These are phyloP conservation scores for Colletotrichum scovillei DNA, from an alignment of 2,329 filamentous ascomycete species.

Conservation along the genomic window DNA sequence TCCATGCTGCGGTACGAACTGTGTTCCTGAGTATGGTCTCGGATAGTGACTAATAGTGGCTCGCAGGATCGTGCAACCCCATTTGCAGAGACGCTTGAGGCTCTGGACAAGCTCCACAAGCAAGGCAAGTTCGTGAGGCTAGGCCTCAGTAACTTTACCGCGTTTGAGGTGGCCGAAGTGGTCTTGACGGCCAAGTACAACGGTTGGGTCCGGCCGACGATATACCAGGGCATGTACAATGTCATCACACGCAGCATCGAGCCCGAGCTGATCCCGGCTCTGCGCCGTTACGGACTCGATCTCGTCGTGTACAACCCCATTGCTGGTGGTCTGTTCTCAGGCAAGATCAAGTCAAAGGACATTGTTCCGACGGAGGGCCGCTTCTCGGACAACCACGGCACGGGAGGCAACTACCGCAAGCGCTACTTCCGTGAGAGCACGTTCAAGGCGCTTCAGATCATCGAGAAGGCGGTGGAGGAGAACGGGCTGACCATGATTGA, in stretches of 20 bases:
- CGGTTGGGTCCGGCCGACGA: constrained; percentile 83
- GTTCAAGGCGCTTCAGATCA: constrained; percentile 72
- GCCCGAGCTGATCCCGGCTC: constrained; percentile 78
- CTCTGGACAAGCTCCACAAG: constrained; percentile 84
- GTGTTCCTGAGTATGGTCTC: neutral
- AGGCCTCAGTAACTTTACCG: constrained; percentile 86
- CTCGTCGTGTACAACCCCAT: constrained; percentile 87
- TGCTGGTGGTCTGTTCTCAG: constrained; percentile 83
- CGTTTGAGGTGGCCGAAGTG: constrained; percentile 89
- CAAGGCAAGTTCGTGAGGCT: constrained; percentile 85
- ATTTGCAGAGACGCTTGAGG: constrained; percentile 83
- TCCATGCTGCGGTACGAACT: constrained; percentile 70
- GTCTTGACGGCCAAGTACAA: constrained; percentile 82
- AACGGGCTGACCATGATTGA: constrained; percentile 78
- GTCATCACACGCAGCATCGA: constrained; percentile 82
- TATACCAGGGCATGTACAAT: constrained; percentile 93
- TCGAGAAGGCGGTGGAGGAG: constrained; percentile 76
- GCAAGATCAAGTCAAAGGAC: constrained; percentile 79
- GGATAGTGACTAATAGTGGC: neutral
- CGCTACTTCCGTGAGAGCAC: constrained; percentile 78
- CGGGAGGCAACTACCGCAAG: constrained; percentile 69
- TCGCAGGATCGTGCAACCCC: constrained; percentile 69
- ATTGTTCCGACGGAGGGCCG: constrained; percentile 73
- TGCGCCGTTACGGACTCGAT: constrained; percentile 80
- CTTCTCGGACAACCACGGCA: constrained; percentile 67